A percentile compares a stretch with the other conserved stretches of the same genome.
Evolutionary conservation across 1,139 yeast genomes (phyloP).

Genomic region (Nematodospora anomalae): DNA sequence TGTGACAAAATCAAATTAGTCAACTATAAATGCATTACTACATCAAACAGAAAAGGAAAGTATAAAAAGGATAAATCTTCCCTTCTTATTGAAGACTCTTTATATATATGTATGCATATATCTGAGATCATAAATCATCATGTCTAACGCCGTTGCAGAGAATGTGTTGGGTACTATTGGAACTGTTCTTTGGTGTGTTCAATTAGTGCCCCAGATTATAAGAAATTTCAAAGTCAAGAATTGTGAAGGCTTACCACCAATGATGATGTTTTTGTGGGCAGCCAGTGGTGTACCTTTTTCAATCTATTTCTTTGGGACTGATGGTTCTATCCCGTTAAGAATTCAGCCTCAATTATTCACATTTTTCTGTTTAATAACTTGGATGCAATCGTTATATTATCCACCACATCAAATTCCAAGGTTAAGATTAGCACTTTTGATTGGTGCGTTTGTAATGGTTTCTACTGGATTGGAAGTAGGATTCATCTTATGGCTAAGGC

Average conservation of each 20-base stretch:
- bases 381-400: conserved; percentile 75
- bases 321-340: conserved; percentile 73
- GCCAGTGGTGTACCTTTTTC: conserved; percentile 81
- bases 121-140: too few relatives aligned
- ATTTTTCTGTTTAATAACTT: conserved; percentile 64
- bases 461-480: conserved; percentile 69
- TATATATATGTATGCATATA: too few relatives aligned
- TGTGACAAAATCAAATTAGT: too few relatives aligned
- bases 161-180: conserved; percentile 88
- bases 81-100: too few relatives aligned
- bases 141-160: conserved; percentile 48
- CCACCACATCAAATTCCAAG: conserved; percentile 59
- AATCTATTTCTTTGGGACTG: conserved; percentile 71
- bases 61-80: too few relatives aligned
- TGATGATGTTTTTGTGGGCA: conserved; percentile 85
- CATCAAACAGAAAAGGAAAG: too few relatives aligned
- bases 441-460: conserved; percentile 39
- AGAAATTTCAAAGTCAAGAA: conserved; percentile 72
- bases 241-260: conserved; percentile 81
- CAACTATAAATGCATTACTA: too few relatives aligned
- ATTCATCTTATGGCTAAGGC: conserved; percentile 68
- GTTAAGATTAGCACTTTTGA: conserved; percentile 36
- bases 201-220: conserved; percentile 80
- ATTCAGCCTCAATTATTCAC: conserved; percentile 87
- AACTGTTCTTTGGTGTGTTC: conserved; percentile 89